Conservation (phyloP, 345 rosid genomes). For the Salix viminalis region DNA sequence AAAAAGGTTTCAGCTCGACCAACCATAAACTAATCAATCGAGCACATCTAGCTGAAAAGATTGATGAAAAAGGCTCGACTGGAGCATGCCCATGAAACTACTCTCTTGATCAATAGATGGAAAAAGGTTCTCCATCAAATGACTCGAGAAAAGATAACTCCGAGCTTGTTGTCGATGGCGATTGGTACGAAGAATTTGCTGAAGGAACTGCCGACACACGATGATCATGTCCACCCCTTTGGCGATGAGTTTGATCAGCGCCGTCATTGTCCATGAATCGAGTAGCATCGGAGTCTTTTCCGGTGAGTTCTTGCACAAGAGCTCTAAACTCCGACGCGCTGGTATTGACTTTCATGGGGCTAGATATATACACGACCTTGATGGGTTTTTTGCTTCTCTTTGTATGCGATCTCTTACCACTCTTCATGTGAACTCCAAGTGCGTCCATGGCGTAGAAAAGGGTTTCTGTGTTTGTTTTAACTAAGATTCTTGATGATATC, state of each 20-base stretch:
- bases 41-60: conserved; percentile 26
- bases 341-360: conserved; percentile 69
- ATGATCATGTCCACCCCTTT: neutral
- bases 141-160: conserved; percentile 12
- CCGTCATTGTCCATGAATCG: conserved; percentile 20
- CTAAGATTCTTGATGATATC: neutral
- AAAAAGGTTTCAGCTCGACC: neutral
- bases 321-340: conserved; percentile 73
- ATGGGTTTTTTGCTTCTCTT: conserved; percentile 33
- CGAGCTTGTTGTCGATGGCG: conserved; percentile 4
- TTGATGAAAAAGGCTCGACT: conserved; percentile 23
- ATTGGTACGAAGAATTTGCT: neutral
- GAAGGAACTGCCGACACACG: neutral
- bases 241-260: neutral
- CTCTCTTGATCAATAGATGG: conserved; percentile 23
- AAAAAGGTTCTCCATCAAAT: conserved; percentile 14
- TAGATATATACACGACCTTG: conserved; percentile 79
- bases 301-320: conserved; percentile 81
- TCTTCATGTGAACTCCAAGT: conserved; percentile 24
- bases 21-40: neutral
- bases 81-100: conserved; percentile 29
- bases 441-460: conserved; percentile 21
- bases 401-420: neutral
- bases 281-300: conserved; percentile 65
- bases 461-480: neutral